A percentile compares a stretch with the other conserved stretches of the same genome.
phyloP scores from a whole-genome alignment of 495 filamentous ascomycete species.

The Penicillium angulare region DNA sequence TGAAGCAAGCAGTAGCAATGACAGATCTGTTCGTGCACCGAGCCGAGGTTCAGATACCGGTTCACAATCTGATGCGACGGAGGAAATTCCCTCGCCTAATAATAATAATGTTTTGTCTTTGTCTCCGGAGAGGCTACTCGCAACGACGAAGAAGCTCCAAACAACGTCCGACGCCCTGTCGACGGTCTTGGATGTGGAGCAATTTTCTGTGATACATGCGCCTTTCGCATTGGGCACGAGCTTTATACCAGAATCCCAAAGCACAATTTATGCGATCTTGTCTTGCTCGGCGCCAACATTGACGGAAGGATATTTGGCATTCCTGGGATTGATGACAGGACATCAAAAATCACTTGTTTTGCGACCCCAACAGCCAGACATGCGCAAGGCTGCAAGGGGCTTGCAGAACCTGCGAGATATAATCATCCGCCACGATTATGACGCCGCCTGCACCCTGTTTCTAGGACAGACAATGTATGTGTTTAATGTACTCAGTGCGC shows the following conservation, averaged over 20 bases:
- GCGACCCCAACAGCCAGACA: slow-evolving; percentile 20
- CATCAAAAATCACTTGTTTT: slow-evolving; percentile 25
- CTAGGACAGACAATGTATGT: slow-evolving; percentile 31
- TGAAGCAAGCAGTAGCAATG: slow-evolving; percentile 2
- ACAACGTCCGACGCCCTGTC: slow-evolving; percentile 24
- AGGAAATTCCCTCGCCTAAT: slow-evolving; percentile 5
- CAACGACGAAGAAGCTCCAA: slow-evolving; percentile 12
- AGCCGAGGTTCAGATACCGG: slow-evolving; percentile 6
- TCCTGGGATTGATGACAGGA: slow-evolving; percentile 24
- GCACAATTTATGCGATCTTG: slow-evolving; percentile 19
- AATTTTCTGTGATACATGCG: slow-evolving; percentile 25
- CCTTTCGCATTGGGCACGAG: slow-evolving; percentile 24
- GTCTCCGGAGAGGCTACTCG: slow-evolving; percentile 21
- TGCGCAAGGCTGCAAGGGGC: slow-evolving; percentile 24
- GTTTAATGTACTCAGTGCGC: slow-evolving; percentile 28
- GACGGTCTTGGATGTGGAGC: slow-evolving; percentile 21
- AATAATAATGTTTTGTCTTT: slow-evolving; percentile 2
- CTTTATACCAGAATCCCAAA: slow-evolving; percentile 19
- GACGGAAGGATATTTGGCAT: slow-evolving; percentile 27
- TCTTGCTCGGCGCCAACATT: slow-evolving; percentile 18
- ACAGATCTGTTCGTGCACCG: slow-evolving; percentile 1
- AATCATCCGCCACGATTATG: slow-evolving; percentile 19
- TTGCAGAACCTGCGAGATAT: slow-evolving; percentile 23
- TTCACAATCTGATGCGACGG: slow-evolving; percentile 3
- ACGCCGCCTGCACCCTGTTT: slow-evolving; percentile 26